Percentiles rank a stretch among this genome's conserved stretches.
These are phyloP conservation scores for Podila verticillata DNA, from an alignment of 192 early-diverging fungal genomes.

Conservation along the genomic window DNA sequence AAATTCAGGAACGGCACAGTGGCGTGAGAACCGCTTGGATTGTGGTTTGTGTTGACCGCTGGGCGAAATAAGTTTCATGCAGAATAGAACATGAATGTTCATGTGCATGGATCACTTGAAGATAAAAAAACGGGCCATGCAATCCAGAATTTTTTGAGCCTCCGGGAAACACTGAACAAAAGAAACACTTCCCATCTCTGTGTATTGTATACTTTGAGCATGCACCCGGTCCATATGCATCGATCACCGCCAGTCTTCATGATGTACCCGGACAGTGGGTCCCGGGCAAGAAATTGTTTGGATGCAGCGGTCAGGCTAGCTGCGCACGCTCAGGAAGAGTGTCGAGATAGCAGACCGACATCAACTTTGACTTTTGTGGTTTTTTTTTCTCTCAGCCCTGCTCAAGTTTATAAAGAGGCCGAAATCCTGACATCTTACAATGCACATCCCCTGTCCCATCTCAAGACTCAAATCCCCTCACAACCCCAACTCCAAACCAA, in stretches of 20 bases:
- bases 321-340: constrained; percentile 10
- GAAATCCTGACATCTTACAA: constrained; percentile 6
- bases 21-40: constrained; percentile 5
- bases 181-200: too few relatives aligned
- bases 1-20: background rate
- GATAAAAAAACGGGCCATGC: background rate
- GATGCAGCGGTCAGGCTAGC: constrained; percentile 3
- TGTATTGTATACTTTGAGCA: background rate
- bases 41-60: background rate
- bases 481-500: constrained; percentile 10
- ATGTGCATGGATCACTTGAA: constrained; percentile 6
- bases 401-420: constrained; percentile 14
- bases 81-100: constrained; percentile 6
- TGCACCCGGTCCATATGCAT: constrained; percentile 3
- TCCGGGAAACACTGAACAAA: constrained; percentile 5
- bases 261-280: constrained; percentile 1
- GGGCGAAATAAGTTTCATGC: constrained; percentile 3
- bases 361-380: constrained; percentile 3
- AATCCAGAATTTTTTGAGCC: background rate
- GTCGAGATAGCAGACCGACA: constrained; percentile 4
- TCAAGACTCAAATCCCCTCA: constrained; percentile 10
- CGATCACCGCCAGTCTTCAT: constrained; percentile 4
- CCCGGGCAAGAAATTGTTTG: constrained; percentile 1
- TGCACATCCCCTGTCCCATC: constrained; percentile 4
- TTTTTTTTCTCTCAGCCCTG: constrained; percentile 8